Evolutionary conservation across 2,329 filamentous ascomycete genomes (phyloP).

Genomic region (Arthrocladium fulminans): DNA sequence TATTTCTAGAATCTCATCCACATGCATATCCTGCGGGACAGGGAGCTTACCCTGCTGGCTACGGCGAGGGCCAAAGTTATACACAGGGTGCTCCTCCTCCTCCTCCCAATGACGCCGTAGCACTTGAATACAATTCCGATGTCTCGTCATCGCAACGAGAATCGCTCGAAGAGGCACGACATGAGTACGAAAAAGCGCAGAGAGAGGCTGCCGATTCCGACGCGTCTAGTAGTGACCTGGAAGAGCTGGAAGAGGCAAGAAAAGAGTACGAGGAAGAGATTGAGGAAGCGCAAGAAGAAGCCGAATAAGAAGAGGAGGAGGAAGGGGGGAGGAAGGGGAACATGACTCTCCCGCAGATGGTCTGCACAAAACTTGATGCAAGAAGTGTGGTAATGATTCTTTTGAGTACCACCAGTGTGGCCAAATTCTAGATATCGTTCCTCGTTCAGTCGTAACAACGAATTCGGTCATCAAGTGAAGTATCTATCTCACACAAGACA

Average conservation of each 20-base stretch:
- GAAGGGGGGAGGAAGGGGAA: too few relatives aligned
- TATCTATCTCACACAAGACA: background rate
- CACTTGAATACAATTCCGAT: constrained; percentile 17
- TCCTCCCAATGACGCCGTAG: constrained; percentile 8
- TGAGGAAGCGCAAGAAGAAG: constrained; percentile 10
- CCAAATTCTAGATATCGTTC: background rate
- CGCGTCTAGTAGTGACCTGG: constrained; percentile 17
- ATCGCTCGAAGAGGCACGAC: constrained; percentile 16
- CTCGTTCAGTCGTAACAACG: background rate
- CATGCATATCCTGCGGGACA: constrained; percentile 2
- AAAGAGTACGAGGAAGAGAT: constrained; percentile 17
- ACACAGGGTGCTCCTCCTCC: too few relatives aligned
- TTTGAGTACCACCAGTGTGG: background rate
- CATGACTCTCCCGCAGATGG: too few relatives aligned
- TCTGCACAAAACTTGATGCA: too few relatives aligned
- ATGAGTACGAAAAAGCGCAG: constrained; percentile 16
- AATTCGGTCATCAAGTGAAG: background rate
- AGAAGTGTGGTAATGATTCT: background rate
- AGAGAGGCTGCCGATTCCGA: constrained; percentile 13
- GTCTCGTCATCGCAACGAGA: constrained; percentile 15
- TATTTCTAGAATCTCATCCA: too few relatives aligned
- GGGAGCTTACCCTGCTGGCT: constrained; percentile 4
- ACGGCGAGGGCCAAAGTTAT: too few relatives aligned
- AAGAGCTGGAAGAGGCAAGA: constrained; percentile 15
- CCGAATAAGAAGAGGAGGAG: background rate